phyloP scores from a whole-genome alignment of 352 stramenopile species.

The Bremia lactucae region DNA sequence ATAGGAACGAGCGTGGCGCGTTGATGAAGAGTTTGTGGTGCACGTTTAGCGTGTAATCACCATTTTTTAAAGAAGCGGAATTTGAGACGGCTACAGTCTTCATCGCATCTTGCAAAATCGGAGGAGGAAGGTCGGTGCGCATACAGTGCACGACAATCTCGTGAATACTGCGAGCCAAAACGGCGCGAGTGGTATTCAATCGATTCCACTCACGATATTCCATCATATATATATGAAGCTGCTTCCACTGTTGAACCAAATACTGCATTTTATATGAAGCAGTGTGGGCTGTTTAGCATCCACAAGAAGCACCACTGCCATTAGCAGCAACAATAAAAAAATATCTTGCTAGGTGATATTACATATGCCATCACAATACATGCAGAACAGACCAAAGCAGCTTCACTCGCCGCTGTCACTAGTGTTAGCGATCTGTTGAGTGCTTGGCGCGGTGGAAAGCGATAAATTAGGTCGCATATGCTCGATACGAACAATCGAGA shows the following conservation, averaged over 20 bases:
- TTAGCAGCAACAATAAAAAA: constrained; percentile 9
- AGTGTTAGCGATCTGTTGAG: constrained; percentile 21
- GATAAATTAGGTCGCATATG: constrained; percentile 46
- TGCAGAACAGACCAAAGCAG: constrained; percentile 22
- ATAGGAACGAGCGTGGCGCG: constrained; percentile 51
- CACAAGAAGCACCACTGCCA: constrained; percentile 22
- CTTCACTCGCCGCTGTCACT: constrained; percentile 25
- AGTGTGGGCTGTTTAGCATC: constrained; percentile 23
- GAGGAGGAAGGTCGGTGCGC: constrained; percentile 46
- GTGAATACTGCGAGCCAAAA: constrained; percentile 54
- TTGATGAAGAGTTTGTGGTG: constrained; percentile 84
- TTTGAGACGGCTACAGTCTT: constrained; percentile 25
- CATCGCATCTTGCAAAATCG: constrained; percentile 45
- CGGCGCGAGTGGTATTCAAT: constrained; percentile 40
- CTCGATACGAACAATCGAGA: constrained; percentile 35
- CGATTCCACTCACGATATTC: constrained; percentile 37
- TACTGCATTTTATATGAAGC: constrained; percentile 28
- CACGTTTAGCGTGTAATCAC: constrained; percentile 59
- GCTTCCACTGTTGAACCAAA: constrained; percentile 51
- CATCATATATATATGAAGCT: constrained; percentile 70
- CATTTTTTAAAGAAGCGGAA: constrained; percentile 27
- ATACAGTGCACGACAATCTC: constrained; percentile 57
- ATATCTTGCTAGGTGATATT: constrained; percentile 28
- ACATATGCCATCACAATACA: constrained; percentile 26
- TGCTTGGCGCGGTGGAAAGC: constrained; percentile 18